Evolutionary conservation across 768 basidiomycete species (phyloP).

Genomic region (Rossbeevera mucosa): DNA sequence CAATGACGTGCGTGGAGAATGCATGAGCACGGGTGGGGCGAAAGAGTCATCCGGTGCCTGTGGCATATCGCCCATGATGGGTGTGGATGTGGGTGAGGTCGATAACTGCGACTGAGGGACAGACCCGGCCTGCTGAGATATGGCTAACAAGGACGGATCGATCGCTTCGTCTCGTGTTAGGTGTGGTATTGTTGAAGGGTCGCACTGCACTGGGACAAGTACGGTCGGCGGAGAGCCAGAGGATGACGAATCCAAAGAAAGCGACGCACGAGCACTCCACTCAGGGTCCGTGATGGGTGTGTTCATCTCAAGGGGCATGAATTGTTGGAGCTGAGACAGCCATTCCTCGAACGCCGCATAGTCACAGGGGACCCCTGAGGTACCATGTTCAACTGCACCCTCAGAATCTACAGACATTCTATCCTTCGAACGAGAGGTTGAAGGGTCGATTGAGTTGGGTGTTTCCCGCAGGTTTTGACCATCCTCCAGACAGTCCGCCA

Average conservation of each 20-base stretch:
- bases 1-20: conserved; percentile 30
- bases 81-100: not conserved
- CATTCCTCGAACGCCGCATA: conserved; percentile 44
- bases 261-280: not conserved
- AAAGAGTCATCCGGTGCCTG: conserved; percentile 4
- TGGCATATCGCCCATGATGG: not conserved
- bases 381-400: conserved; percentile 6
- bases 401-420: conserved; percentile 7
- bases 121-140: conserved; percentile 18
- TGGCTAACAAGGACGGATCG: conserved; percentile 31
- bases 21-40: conserved; percentile 19
- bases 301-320: conserved; percentile 29
- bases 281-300: conserved; percentile 11
- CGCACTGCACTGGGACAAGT: not conserved
- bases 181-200: not conserved
- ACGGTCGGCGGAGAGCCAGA: not conserved
- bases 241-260: conserved; percentile 1
- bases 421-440: conserved; percentile 5
- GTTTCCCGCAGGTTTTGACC: conserved; percentile 38
- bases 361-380: conserved; percentile 26
- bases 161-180: conserved; percentile 23
- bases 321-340: conserved; percentile 47
- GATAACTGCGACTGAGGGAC: conserved; percentile 1
- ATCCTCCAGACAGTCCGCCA: conserved; percentile 29
- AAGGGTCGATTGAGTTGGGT: conserved; percentile 4